phyloP scores from a whole-genome alignment of 176 grass and related monocot species.

The Themeda triandra region DNA sequence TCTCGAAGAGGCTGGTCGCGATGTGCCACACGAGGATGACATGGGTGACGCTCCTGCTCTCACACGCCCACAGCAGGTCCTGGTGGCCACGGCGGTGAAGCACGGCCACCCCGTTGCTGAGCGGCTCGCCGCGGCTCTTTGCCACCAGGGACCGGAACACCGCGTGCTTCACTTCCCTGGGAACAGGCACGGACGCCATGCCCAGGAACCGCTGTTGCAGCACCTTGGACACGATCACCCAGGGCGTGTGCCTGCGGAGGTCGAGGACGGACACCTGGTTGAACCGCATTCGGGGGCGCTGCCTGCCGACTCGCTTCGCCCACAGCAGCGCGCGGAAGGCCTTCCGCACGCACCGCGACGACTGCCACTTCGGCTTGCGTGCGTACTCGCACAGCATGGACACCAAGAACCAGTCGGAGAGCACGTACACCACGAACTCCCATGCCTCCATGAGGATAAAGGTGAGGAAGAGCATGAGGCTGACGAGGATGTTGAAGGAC shows the following conservation, averaged over 20 bases:
- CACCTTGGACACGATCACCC: not conserved
- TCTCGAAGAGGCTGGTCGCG: slow-evolving; percentile 16
- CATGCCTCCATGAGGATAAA: slow-evolving; percentile 5
- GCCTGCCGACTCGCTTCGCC: not conserved
- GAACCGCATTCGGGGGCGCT: not conserved
- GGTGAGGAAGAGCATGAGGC: slow-evolving; percentile 6
- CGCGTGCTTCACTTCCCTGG: slow-evolving; percentile 5
- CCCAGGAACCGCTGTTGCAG: slow-evolving; percentile 9
- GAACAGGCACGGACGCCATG: not conserved
- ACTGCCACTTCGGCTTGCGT: not conserved
- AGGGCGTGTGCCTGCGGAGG: not conserved
- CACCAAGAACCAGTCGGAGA: slow-evolving; percentile 11
- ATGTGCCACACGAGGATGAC: slow-evolving; percentile 27
- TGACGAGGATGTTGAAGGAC: not conserved
- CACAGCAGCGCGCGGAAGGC: slow-evolving; percentile 2
- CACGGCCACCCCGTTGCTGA: not conserved
- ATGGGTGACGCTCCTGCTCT: slow-evolving; percentile 3
- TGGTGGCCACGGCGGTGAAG: not conserved
- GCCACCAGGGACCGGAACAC: not conserved
- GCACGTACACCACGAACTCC: slow-evolving; percentile 7
- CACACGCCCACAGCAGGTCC: not conserved
- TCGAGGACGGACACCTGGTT: slow-evolving; percentile 8
- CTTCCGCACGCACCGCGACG: not conserved
- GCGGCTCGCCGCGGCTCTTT: not conserved
- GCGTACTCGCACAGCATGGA: not conserved